These are phyloP conservation scores for Cyclocybe aegerita DNA, from an alignment of 768 basidiomycete species.

Conservation along the genomic window DNA sequence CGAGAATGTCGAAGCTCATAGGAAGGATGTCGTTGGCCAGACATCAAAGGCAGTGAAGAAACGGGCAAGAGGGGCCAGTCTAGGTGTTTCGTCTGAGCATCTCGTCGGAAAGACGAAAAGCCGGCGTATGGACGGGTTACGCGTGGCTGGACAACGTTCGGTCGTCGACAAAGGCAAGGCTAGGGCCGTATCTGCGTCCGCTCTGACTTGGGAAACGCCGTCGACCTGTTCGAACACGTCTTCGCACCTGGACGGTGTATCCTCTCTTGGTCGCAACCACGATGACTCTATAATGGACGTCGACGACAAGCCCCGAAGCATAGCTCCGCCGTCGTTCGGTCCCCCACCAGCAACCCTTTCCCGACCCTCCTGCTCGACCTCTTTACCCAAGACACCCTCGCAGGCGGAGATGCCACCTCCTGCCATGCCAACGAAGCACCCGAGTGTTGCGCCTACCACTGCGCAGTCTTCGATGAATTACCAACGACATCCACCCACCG, in stretches of 20 bases:
- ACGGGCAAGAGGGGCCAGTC: not conserved
- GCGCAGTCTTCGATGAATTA: no score
- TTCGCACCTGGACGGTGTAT: no score
- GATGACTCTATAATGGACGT: conserved; percentile 5
- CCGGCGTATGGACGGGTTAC: conserved; percentile 5
- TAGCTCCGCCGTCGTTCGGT: no score
- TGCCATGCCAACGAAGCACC: conserved; percentile 6
- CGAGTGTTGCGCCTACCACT: not conserved
- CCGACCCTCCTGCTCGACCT: not conserved
- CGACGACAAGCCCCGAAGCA: not conserved
- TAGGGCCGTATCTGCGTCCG: not conserved
- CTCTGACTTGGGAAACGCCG: no score
- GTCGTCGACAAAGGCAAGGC: conserved; percentile 5
- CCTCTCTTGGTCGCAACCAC: not conserved
- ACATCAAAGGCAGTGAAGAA: not conserved
- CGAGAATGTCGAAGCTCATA: conserved; percentile 21
- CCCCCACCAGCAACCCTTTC: no score
- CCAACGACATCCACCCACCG: no score
- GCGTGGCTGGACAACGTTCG: not conserved
- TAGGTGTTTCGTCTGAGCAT: not conserved
- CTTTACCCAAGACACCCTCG: conserved; percentile 11
- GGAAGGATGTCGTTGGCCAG: conserved; percentile 4
- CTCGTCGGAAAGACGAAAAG: not conserved
- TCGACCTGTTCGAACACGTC: no score
- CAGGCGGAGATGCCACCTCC: conserved; percentile 21